These are phyloP conservation scores for Termitomyces sp. DNA, from an alignment of 768 basidiomycete species.

Conservation along the genomic window DNA sequence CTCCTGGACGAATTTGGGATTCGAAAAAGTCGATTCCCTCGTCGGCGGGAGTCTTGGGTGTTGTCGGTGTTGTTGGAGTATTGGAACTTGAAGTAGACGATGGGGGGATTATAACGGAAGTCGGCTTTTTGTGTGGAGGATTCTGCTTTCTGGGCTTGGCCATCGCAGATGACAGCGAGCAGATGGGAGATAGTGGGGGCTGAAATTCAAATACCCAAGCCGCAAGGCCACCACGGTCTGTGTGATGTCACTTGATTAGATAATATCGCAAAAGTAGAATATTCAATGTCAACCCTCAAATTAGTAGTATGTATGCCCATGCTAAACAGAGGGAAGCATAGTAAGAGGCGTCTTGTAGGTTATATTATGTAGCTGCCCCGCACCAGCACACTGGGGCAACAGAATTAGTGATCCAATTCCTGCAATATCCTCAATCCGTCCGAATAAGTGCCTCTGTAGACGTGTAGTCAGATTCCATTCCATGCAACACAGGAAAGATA, in stretches of 20 bases:
- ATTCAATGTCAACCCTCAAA: conserved; percentile 1
- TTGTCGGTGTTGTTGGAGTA: conserved; percentile 33
- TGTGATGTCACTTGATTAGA: conserved; percentile 18
- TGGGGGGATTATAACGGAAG: conserved; percentile 26
- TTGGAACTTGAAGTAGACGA: conserved; percentile 21
- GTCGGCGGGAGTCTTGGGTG: conserved; percentile 89
- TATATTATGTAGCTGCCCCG: conserved; percentile 8
- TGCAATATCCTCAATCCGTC: conserved; percentile 28
- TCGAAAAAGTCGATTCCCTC: conserved; percentile 90
- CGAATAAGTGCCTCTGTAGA: conserved; percentile 64
- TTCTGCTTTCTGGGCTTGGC: conserved; percentile 22
- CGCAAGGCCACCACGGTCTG: background rate
- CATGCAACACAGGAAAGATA: conserved; percentile 18
- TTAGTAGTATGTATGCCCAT: conserved; percentile 1
- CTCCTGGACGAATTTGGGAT: conserved; percentile 44
- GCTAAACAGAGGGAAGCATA: conserved; percentile 6
- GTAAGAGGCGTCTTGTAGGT: conserved; percentile 9
- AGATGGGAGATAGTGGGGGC: conserved; percentile 9
- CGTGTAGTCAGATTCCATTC: conserved; percentile 9
- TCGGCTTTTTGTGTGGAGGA: conserved; percentile 23
- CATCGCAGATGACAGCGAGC: conserved; percentile 12
- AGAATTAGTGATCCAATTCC: conserved; percentile 3
- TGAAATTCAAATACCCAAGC: conserved; percentile 13
- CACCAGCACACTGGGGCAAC: conserved; percentile 3
- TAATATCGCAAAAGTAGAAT: conserved; percentile 10